These are phyloP conservation scores for Tricholoma hemisulphureum DNA, from an alignment of 768 basidiomycete genomes.

Conservation along the genomic window DNA sequence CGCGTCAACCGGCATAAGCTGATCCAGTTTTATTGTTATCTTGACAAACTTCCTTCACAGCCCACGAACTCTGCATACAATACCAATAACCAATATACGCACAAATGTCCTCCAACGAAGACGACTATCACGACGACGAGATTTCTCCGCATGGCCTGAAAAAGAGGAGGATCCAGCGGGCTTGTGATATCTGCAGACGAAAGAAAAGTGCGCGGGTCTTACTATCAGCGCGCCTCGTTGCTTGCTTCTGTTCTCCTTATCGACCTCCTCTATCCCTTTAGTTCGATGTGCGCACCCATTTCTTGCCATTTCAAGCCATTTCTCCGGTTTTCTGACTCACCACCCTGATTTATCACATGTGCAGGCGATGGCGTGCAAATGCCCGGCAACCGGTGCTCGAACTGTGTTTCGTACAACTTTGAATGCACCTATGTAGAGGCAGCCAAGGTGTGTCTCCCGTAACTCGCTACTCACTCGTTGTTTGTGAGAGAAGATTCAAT, in stretches of 20 bases:
- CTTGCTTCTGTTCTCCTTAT: not conserved
- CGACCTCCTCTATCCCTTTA: slow-evolving; percentile 23
- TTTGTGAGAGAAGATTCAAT: too few relatives aligned
- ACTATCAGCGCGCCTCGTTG: too few relatives aligned
- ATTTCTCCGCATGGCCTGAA: slow-evolving; percentile 43
- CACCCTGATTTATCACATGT: slow-evolving; percentile 1
- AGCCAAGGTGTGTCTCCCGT: slow-evolving; percentile 58
- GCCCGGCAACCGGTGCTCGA: slow-evolving; percentile 64
- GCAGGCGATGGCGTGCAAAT: slow-evolving; percentile 71
- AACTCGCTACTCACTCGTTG: too few relatives aligned
- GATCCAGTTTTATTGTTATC: too few relatives aligned
- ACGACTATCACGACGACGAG: slow-evolving; percentile 54
- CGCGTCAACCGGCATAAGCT: too few relatives aligned
- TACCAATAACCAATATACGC: not conserved
- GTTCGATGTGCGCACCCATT: slow-evolving; percentile 58
- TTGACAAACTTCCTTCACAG: too few relatives aligned
- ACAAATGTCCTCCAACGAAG: slow-evolving; percentile 71
- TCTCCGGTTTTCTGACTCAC: not conserved
- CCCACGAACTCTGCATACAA: too few relatives aligned
- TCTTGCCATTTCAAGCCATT: not conserved
- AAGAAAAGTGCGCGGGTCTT: slow-evolving; percentile 87
- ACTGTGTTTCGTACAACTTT: slow-evolving; percentile 60
- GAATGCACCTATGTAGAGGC: slow-evolving; percentile 71
- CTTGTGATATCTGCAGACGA: slow-evolving; percentile 79
- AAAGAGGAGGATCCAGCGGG: slow-evolving; percentile 72